Conservation (phyloP, 805 yeast species). For the Ogataea zsoltii region DNA sequence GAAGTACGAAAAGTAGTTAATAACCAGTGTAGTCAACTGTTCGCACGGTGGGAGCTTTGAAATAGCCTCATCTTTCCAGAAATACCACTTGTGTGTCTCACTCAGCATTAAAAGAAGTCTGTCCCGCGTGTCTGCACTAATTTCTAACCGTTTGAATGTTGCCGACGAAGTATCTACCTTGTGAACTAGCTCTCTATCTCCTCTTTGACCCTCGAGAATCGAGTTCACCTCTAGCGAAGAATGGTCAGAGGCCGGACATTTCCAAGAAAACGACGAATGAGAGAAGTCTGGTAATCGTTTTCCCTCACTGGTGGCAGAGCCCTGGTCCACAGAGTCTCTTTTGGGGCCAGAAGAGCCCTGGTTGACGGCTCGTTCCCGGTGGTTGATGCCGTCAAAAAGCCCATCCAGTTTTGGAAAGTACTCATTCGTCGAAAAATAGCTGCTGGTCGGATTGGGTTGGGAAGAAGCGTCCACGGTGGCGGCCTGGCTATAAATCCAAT, state of each 20-base stretch:
- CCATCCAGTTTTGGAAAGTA: constrained; percentile 1
- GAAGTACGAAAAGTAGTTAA: constrained; percentile 8
- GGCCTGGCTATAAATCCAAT: constrained; percentile 7
- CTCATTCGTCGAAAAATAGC: background rate
- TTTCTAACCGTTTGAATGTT: constrained; percentile 2
- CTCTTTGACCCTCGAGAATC: constrained; percentile 2
- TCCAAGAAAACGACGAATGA: constrained; percentile 9
- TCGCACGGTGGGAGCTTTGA: constrained; percentile 9
- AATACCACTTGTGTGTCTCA: constrained; percentile 7
- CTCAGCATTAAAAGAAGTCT: constrained; percentile 4
- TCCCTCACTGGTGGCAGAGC: background rate
- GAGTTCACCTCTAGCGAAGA: constrained; percentile 6
- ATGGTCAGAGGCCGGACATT: constrained; percentile 5
- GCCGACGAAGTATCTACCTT: constrained; percentile 1
- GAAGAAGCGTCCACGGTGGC: background rate
- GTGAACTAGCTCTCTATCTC: background rate
- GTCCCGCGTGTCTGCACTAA: constrained; percentile 8
- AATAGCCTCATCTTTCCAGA: constrained; percentile 7
- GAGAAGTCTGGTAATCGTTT: constrained; percentile 9
- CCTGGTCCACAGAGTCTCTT: background rate
- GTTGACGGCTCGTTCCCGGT: background rate
- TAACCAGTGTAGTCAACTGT: constrained; percentile 5
- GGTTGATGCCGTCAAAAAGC: constrained; percentile 7
- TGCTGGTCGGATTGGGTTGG: background rate
- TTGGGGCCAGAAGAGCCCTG: background rate